Base-by-base conservation (phyloP, 352 stramenopile genomes). In the Globisporangium cystogenes region DNA sequence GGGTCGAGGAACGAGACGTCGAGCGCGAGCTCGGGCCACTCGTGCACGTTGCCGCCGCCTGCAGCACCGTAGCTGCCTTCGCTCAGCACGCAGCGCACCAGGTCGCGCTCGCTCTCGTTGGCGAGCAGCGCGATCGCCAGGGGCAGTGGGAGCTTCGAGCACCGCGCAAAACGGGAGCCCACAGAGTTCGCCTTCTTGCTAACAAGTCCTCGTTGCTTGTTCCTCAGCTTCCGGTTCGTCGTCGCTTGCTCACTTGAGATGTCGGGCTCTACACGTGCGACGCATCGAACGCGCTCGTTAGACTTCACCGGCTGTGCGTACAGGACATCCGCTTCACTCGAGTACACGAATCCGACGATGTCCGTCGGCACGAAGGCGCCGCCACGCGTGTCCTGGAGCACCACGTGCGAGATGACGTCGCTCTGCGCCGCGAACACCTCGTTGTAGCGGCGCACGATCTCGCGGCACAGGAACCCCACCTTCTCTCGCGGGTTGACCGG, bases 381-480 rank as follows among this genome's bases (percentile, higher is more conserved):
- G 5, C 77, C 77, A n/a, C 73, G 63, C 7, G 67, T 63, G 29
- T 86, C 76, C 51, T 86, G 77, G 10, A 88, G 65, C 40, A 72
- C 69, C 18, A 86, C 73, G 36, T 55, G 44, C 0, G 57, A 58
- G 36, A 86, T 69, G 14, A 48, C 53, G 3, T 55, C 67, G 11
- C 48, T 51, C n/a, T 42, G 7, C 5, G 36, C 37, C 29, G 59
- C 60, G 29, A 86, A 86, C 2, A 73, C 62, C 47, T 88, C 77
- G 48, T 88, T 86, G 50, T 72, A 88, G 20, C 77, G 67, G 7
- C 73, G 71, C 18, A 84, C 67, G 48, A 86, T 71, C 57, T 86
- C 73, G 43, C 55, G 52, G 11, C 73, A 85, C 5, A 88, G 57
- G 21, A 67, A 67, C 7, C 60, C 53, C 21, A 86, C 62, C 3